Evolutionary conservation across 2,329 filamentous ascomycete genomes (phyloP).

Genomic region (Penicillium sp.): DNA sequence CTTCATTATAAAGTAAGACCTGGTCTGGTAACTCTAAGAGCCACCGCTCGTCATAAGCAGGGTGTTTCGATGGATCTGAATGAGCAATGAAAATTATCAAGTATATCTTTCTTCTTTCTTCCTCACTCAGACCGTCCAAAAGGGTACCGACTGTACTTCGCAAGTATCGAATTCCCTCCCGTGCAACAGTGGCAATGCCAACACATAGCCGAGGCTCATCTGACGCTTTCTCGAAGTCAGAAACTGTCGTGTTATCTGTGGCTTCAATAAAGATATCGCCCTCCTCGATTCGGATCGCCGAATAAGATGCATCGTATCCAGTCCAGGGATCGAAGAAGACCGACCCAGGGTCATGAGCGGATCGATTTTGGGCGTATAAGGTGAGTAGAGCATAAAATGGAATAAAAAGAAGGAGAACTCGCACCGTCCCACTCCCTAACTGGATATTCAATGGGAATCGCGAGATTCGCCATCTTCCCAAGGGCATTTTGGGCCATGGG

Average conservation of each 20-base stretch:
- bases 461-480: too few species aligned
- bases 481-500: too few species aligned
- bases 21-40: conserved; percentile 40
- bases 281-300: conserved; percentile 18
- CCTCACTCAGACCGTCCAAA: conserved; percentile 42
- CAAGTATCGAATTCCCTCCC: conserved; percentile 44
- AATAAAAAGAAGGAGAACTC: too few species aligned
- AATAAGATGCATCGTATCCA: conserved; percentile 29
- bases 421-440: too few species aligned
- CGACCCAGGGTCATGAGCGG: conserved; percentile 30
- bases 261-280: conserved; percentile 25
- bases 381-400: too few species aligned
- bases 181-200: conserved; percentile 45
- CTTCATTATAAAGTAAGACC: conserved; percentile 21
- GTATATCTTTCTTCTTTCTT: conserved; percentile 44
- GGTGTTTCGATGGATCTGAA: conserved; percentile 42
- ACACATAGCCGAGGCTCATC: conserved; percentile 37
- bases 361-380: neutral
- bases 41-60: conserved; percentile 45
- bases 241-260: conserved; percentile 8
- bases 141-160: conserved; percentile 46
- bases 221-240: neutral
- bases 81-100: conserved; percentile 49
- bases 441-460: too few species aligned
- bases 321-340: conserved; percentile 29